Evolutionary conservation across 2,329 filamentous ascomycete genomes (phyloP), one percentile per base, ranked within the genome.

Genomic region (Paradendryphiella salina): DNA sequence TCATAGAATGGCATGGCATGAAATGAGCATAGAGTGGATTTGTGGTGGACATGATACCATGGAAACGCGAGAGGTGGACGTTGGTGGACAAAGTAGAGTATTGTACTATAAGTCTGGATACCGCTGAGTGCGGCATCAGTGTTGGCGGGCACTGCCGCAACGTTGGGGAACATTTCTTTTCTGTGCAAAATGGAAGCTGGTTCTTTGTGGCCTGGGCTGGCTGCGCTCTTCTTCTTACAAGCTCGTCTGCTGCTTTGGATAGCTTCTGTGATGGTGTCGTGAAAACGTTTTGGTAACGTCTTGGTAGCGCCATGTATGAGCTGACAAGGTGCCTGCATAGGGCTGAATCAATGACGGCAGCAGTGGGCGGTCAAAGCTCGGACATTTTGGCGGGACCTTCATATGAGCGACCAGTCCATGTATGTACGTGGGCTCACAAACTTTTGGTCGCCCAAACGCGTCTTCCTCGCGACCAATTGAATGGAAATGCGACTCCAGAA

Each of bases 401-500:
- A 43, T 32, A 6, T 31, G 13, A 23, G 35, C 32, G 9, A 35
- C 14, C 42, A 50, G 28, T 31, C 40, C 35, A 36, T 17, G 15
- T 40, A 31, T 20, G 23, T 40, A 15, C 17, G 36, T 50, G 50
- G 50, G 21, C 37, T 34, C 15, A 26, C 29, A 50, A 34, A 26
- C 32, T 23, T 33, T 35, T 37, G 56, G 52, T 34, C 40, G 41
- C 46, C 29, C 31, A 21, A 52, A 52, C 36, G 32, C 32, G 21
- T 28, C n/a, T 23, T 31, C 14, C 14, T 33, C 35, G 50, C 45
- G 45, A 49, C 45, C 57, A 52, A 63, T 56, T 56, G 58, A 57
- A 36, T 62, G 66, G 69, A 70, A 69, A 73, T 73, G 71, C 65
- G 64, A 52, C 64, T 67, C 64, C 66, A 61, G 64, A 66, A 73